These are phyloP conservation scores for Trichoderma sp. DNA, from an alignment of 2,329 filamentous ascomycete genomes.

Conservation along the genomic window DNA sequence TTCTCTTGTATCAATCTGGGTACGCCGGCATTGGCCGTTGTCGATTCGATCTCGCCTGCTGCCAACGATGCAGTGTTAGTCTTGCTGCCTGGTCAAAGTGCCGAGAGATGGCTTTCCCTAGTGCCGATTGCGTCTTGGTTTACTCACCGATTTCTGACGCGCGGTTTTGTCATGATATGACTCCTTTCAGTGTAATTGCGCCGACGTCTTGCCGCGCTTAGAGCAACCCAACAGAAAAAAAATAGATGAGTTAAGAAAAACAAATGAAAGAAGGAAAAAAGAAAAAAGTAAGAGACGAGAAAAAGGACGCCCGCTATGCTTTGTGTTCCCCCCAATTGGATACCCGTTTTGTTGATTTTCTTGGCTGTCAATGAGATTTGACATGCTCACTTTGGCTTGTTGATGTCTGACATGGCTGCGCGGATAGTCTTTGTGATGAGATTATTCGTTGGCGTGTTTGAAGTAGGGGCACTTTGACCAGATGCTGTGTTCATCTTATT, in stretches of 20 bases:
- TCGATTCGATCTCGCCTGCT: background rate
- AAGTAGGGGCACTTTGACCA: background rate
- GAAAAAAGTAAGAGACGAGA: background rate
- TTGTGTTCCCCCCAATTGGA: background rate
- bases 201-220: background rate
- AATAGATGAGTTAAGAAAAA: background rate
- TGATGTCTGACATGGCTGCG: constrained; percentile 36
- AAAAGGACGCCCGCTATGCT: background rate
- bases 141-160: background rate
- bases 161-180: background rate
- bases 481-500: background rate
- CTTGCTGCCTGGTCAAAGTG: background rate
- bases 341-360: background rate
- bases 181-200: background rate
- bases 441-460: constrained; percentile 36
- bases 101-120: background rate
- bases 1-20: background rate
- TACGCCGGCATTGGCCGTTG: background rate
- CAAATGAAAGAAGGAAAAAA: background rate
- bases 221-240: background rate
- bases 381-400: constrained; percentile 26
- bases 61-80: background rate
- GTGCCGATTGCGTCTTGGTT: background rate
- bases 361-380: background rate
- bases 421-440: constrained; percentile 41